Conservation (phyloP, 176 grass and related monocot genomes). For the Triticum urartu region DNA sequence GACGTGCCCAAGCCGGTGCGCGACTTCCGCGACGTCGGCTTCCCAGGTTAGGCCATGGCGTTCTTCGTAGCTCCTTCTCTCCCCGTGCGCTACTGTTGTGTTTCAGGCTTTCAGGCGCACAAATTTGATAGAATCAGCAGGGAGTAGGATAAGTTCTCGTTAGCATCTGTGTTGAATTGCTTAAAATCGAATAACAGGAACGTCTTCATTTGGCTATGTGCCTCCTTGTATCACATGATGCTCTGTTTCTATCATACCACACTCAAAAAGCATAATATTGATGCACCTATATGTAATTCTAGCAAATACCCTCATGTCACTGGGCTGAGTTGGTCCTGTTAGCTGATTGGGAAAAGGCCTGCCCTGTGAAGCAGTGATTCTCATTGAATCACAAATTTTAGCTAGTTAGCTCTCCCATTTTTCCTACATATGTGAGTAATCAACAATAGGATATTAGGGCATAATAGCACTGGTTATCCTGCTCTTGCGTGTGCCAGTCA, state of each 20-base stretch:
- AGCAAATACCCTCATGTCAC: background rate
- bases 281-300: background rate
- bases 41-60: slow-evolving; percentile 55
- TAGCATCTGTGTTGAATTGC: background rate
- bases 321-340: background rate
- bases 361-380: background rate
- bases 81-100: background rate
- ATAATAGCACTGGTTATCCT: background rate
- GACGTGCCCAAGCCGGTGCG: slow-evolving; percentile 86
- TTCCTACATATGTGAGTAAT: background rate
- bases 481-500: background rate
- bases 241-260: background rate
- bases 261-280: background rate
- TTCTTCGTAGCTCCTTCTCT: background rate
- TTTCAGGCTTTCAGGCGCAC: background rate
- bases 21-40: slow-evolving; percentile 68
- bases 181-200: background rate
- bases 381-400: background rate
- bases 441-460: slow-evolving; percentile 10
- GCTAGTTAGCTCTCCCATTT: background rate
- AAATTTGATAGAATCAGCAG: slow-evolving; percentile 17
- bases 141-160: background rate
- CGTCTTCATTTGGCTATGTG: background rate
- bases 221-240: background rate
- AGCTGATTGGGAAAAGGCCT: background rate